These are phyloP conservation scores for Fusarium denticulatum DNA, from an alignment of 2,329 filamentous ascomycete species.

Conservation along the genomic window DNA sequence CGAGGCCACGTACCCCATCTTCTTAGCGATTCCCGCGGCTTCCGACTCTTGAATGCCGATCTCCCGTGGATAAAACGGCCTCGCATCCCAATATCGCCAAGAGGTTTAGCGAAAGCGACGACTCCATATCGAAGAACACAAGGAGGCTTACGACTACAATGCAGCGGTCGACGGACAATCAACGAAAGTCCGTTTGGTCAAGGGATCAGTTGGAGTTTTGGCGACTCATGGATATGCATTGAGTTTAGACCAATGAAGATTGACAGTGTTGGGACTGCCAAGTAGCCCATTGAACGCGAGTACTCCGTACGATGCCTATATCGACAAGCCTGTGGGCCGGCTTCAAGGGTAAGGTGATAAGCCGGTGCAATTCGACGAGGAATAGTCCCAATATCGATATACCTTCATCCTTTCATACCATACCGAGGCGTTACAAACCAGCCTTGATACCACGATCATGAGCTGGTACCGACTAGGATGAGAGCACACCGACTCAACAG, in stretches of 20 bases:
- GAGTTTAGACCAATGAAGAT: background rate
- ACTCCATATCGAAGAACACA: background rate
- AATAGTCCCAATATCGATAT: too few species aligned
- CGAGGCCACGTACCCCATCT: too few species aligned
- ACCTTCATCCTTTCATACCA: too few species aligned
- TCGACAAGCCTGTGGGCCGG: too few species aligned
- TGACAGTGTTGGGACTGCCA: too few species aligned
- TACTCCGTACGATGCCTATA: too few species aligned
- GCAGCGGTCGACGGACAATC: accelerated
- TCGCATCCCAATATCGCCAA: background rate
- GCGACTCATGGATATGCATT: background rate
- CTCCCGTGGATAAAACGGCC: background rate
- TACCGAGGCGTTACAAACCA: background rate
- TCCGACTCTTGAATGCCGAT: background rate
- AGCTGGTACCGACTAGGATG: background rate
- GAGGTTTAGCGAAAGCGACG: background rate
- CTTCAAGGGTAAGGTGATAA: too few species aligned
- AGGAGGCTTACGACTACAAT: too few species aligned
- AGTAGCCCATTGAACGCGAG: too few species aligned
- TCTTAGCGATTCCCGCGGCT: background rate
- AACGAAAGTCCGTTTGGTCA: background rate
- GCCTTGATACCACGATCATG: background rate
- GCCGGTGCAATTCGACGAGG: too few species aligned
- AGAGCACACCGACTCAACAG: background rate
- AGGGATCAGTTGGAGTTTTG: too few species aligned